Conservation (phyloP, 2,329 filamentous ascomycete genomes). For the Alternaria panax region DNA sequence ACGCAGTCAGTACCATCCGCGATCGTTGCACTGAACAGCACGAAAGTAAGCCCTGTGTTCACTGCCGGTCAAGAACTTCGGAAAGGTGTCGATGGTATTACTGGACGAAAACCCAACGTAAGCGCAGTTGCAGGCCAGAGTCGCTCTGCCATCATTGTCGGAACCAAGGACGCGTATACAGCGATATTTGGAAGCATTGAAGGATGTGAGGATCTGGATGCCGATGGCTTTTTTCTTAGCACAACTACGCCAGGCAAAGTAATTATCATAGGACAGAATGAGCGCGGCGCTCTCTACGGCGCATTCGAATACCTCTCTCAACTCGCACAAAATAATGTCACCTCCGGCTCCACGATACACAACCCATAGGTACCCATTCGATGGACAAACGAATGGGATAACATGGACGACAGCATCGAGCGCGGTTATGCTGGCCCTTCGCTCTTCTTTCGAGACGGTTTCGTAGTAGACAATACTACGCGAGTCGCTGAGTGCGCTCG, state of each 20-base stretch:
- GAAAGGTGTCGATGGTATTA: conserved; percentile 64
- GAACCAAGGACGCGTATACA: conserved; percentile 57
- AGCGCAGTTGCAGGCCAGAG: conserved; percentile 28
- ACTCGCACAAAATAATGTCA: conserved; percentile 67
- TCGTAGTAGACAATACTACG: conserved; percentile 65
- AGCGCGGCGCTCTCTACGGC: conserved; percentile 73
- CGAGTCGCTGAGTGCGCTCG: conserved; percentile 70
- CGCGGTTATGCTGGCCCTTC: conserved; percentile 72
- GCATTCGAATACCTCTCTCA: conserved; percentile 72
- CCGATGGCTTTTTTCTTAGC: conserved; percentile 69
- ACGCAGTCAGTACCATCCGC: conserved; percentile 56
- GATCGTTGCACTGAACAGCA: conserved; percentile 64
- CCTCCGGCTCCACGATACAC: conserved; percentile 56
- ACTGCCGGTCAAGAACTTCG: conserved; percentile 67
- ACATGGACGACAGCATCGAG: conserved; percentile 72
- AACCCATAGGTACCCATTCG: conserved; percentile 69
- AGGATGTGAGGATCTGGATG: conserved; percentile 53
- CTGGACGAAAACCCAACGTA: conserved; percentile 58
- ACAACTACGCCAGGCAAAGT: conserved; percentile 55
- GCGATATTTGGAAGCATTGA: conserved; percentile 44
- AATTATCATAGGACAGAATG: conserved; percentile 69
- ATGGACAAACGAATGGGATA: conserved; percentile 79
- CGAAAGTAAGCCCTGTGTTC: conserved; percentile 63
- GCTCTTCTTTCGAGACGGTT: conserved; percentile 70
- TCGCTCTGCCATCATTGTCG: conserved; percentile 56